Percentiles rank a stretch among this genome's conserved stretches.
These are phyloP conservation scores for Medicago arabica DNA, from an alignment of 306 rosid species.

Conservation along the genomic window DNA sequence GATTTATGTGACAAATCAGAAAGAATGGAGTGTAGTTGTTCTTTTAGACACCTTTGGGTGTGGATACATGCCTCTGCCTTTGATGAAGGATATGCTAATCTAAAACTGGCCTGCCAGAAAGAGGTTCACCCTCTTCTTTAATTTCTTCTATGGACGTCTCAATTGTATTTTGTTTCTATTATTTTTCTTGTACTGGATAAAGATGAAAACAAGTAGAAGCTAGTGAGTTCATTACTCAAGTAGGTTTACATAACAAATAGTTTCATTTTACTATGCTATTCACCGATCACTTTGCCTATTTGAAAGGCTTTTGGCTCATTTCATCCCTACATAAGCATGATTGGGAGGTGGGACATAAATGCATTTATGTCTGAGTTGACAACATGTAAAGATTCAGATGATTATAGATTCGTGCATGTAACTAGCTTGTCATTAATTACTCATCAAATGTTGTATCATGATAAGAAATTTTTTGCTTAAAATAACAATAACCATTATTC, in stretches of 20 bases:
- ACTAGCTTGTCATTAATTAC: conserved; percentile 7
- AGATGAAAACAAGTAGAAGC: conserved; percentile 31
- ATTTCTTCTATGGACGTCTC: conserved; percentile 6
- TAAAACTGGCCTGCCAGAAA: conserved; percentile 72
- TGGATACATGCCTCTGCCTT: conserved; percentile 87
- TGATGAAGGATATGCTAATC: conserved; percentile 67
- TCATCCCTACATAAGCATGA: conserved; percentile 7
- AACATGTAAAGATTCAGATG: conserved; percentile 17
- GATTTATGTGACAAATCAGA: conserved; percentile 35
- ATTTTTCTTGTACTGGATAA: conserved; percentile 20
- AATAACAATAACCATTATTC: not conserved
- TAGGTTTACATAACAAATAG: not conserved
- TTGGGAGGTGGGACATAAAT: conserved; percentile 6
- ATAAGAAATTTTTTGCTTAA: conserved; percentile 11
- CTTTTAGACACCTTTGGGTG: conserved; percentile 75
- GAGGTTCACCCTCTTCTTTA: conserved; percentile 59
- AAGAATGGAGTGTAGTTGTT: conserved; percentile 35
- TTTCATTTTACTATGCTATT: conserved; percentile 21
- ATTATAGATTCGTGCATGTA: conserved; percentile 19
- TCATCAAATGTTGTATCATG: conserved; percentile 3
- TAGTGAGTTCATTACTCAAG: not conserved
- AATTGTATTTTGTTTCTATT: conserved; percentile 2
- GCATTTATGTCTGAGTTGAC: conserved; percentile 8
- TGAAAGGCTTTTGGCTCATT: conserved; percentile 11
- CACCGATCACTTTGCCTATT: not conserved